Evolutionary conservation across 108 stramenopile genomes (phyloP).

Genomic region (Fragilaria crotonensis): DNA sequence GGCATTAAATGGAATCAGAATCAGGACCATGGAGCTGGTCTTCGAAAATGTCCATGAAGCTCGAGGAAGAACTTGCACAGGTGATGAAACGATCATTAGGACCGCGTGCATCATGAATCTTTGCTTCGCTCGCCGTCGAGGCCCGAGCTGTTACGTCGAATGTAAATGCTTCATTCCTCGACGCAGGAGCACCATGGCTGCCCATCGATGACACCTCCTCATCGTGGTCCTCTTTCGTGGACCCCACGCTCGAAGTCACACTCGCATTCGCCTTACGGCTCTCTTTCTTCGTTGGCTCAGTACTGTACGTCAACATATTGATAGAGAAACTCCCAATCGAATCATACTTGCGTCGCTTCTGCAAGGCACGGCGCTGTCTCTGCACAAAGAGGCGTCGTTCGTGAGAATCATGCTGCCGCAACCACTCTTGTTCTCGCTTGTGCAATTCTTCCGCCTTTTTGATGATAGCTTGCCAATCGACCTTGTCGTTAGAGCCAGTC

Average conservation of each 20-base stretch:
- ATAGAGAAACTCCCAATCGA: slow-evolving; percentile 36
- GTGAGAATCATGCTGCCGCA: slow-evolving; percentile 7
- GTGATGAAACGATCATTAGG: background rate
- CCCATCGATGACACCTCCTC: background rate
- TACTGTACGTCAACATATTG: slow-evolving; percentile 26
- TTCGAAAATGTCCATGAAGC: background rate
- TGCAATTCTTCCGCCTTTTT: slow-evolving; percentile 29
- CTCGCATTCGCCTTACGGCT: background rate
- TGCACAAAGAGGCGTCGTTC: slow-evolving; percentile 23
- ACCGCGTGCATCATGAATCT: too few species aligned
- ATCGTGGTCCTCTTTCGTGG: background rate
- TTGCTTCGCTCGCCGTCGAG: too few species aligned
- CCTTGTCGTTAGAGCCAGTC: slow-evolving; percentile 11
- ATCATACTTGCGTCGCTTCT: slow-evolving; percentile 20
- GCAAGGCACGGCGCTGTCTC: slow-evolving; percentile 8
- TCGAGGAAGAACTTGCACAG: background rate
- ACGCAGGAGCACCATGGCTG: background rate
- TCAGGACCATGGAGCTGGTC: background rate
- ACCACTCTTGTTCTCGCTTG: slow-evolving; percentile 19
- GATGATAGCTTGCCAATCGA: slow-evolving; percentile 37
- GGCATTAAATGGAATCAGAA: background rate
- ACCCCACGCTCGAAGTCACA: background rate
- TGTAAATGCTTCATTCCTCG: too few species aligned
- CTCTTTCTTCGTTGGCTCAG: background rate
- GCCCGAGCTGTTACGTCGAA: too few species aligned